Percentiles rank a stretch among this genome's conserved stretches.
phyloP scores from a whole-genome alignment of 345 rosid species.

The Citrus unshiu region DNA sequence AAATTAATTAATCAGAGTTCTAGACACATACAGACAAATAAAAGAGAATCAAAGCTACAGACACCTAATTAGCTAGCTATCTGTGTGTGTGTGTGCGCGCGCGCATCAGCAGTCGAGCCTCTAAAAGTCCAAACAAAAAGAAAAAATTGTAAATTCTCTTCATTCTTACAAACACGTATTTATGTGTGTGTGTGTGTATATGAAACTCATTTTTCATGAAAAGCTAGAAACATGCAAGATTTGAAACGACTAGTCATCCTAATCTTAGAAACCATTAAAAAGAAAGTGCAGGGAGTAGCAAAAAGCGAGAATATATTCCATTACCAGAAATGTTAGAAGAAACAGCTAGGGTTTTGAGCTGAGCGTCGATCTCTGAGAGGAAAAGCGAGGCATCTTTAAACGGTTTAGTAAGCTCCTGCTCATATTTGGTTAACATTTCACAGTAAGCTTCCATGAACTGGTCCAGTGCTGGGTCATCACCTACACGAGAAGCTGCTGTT shows the following conservation, averaged over 20 bases:
- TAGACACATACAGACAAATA: slow-evolving; percentile 1
- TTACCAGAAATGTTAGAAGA: slow-evolving; percentile 29
- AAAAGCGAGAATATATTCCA: background rate
- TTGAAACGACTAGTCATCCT: background rate
- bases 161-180: background rate
- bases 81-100: no score
- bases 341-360: slow-evolving; percentile 37
- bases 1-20: background rate
- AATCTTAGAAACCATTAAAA: background rate
- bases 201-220: background rate
- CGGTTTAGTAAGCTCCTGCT: slow-evolving; percentile 43
- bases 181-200: background rate
- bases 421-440: slow-evolving; percentile 46
- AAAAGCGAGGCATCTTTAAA: slow-evolving; percentile 45
- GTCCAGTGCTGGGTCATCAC: slow-evolving; percentile 45
- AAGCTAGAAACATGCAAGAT: background rate
- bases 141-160: background rate
- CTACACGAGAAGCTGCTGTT: slow-evolving; percentile 10
- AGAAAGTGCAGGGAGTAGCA: background rate
- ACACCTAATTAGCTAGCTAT: background rate
- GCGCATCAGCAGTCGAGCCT: background rate
- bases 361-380: slow-evolving; percentile 34
- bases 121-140: background rate
- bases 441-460: slow-evolving; percentile 55
- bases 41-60: slow-evolving; percentile 4